Conservation (phyloP, 345 rosid species). For the Aquilaria malaccensis region DNA sequence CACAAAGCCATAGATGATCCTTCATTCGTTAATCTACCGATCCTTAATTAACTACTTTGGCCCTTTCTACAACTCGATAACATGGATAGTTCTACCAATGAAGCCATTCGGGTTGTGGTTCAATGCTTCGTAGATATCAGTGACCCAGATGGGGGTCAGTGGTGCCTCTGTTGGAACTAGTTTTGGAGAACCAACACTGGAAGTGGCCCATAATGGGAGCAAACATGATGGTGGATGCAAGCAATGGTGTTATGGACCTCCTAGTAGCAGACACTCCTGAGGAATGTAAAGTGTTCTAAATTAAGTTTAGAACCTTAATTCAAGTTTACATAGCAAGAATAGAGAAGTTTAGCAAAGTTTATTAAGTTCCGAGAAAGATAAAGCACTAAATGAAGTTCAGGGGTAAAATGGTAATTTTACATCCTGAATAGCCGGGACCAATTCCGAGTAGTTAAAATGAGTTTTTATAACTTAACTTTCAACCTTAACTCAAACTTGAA, state of each 20-base stretch:
- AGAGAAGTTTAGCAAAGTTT: no score
- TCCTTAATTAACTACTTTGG: slow-evolving; percentile 11
- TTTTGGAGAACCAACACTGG: slow-evolving; percentile 16
- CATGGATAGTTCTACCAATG: slow-evolving; percentile 1
- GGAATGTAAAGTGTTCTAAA: no score
- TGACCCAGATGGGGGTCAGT: slow-evolving; percentile 16
- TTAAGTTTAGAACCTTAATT: no score
- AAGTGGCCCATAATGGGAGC: slow-evolving; percentile 31
- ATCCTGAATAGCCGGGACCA: no score
- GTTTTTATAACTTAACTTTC: no score
- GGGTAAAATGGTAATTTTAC: no score
- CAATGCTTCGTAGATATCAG: not conserved
- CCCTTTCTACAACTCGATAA: not conserved
- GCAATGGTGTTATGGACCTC: slow-evolving; percentile 13
- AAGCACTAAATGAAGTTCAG: no score
- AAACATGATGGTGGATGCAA: slow-evolving; percentile 31
- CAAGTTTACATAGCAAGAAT: no score
- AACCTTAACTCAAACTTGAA: no score
- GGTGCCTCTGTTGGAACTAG: slow-evolving; percentile 25
- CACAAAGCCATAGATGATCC: slow-evolving; percentile 10
- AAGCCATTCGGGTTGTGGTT: slow-evolving; percentile 21
- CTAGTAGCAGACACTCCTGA: slow-evolving; percentile 20
- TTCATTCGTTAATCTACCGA: slow-evolving; percentile 24
- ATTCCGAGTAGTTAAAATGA: no score
- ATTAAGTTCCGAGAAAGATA: no score